Percentiles rank a stretch among this genome's conserved stretches.
These are phyloP conservation scores for Penicillium paradoxum DNA, from an alignment of 495 filamentous ascomycete species.

Conservation along the genomic window DNA sequence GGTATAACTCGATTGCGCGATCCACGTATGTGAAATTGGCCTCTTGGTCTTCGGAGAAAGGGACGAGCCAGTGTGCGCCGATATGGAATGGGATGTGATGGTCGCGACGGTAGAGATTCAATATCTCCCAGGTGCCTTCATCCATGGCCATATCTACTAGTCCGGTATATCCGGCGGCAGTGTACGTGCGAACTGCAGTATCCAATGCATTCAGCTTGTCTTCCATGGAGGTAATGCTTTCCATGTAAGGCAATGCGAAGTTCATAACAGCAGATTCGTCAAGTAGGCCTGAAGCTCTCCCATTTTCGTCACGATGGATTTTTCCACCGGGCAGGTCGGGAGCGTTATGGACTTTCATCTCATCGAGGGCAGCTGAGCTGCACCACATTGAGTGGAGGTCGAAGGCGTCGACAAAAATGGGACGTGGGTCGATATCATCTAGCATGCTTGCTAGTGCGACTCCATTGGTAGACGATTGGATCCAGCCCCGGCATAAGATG, in stretches of 20 bases:
- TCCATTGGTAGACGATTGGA: constrained; percentile 52
- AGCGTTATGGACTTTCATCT: constrained; percentile 45
- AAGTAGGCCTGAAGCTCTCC: too few species aligned
- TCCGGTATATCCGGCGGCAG: constrained; percentile 55
- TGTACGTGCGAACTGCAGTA: constrained; percentile 48
- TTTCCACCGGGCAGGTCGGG: constrained; percentile 36
- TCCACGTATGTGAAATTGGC: constrained; percentile 21
- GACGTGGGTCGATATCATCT: constrained; percentile 48
- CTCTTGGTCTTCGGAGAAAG: constrained; percentile 18
- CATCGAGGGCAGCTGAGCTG: constrained; percentile 50
- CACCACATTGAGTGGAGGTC: constrained; percentile 62
- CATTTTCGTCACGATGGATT: too few species aligned
- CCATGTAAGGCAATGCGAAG: too few species aligned
- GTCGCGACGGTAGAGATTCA: constrained; percentile 43
- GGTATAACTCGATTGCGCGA: too few species aligned
- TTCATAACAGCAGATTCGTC: too few species aligned
- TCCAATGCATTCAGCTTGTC: constrained; percentile 42
- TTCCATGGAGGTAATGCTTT: too few species aligned
- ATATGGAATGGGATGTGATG: constrained; percentile 50
- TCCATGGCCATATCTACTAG: constrained; percentile 71
- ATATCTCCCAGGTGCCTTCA: constrained; percentile 52
- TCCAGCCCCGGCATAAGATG: constrained; percentile 56
- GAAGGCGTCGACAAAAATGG: constrained; percentile 58
- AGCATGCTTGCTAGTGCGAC: constrained; percentile 49
- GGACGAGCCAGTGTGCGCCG: constrained; percentile 59